Conservation (phyloP, 2,329 filamentous ascomycete genomes). For the Xylariomycetidae sp. region DNA sequence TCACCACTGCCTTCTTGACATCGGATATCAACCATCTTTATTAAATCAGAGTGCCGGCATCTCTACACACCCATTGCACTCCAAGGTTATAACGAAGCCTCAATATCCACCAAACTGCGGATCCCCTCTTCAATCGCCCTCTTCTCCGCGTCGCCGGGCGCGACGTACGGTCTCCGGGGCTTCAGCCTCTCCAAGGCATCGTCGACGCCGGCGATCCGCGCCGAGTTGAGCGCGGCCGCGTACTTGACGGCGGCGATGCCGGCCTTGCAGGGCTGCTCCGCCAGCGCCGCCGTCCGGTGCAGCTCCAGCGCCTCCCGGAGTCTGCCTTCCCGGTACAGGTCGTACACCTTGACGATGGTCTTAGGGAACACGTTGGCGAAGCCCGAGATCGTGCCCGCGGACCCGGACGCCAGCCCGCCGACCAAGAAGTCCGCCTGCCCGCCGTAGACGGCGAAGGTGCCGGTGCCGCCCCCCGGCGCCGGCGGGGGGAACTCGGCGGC, state of each 20-base stretch:
- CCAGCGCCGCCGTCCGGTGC: constrained; percentile 56
- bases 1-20: no score
- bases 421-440: constrained; percentile 69
- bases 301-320: constrained; percentile 51
- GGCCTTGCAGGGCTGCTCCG: constrained; percentile 59
- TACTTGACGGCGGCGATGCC: constrained; percentile 66
- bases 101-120: no score
- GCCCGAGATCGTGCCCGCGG: constrained; percentile 54
- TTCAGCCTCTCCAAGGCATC: constrained; percentile 50
- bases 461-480: no score
- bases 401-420: constrained; percentile 52
- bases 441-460: constrained; percentile 61
- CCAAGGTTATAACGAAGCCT: no score
- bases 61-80: no score
- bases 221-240: constrained; percentile 55
- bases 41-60: no score
- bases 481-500: constrained; percentile 42
- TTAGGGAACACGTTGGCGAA: constrained; percentile 58
- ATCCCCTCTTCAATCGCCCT: no score
- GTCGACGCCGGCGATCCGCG: constrained; percentile 51
- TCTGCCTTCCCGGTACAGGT: constrained; percentile 53
- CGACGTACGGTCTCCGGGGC: constrained; percentile 57
- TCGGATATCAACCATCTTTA: no score
- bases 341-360: constrained; percentile 51
- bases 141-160: constrained; percentile 37